Percentiles rank a stretch among this genome's conserved stretches.
These are phyloP conservation scores for Fonsecaea monophora DNA, from an alignment of 2,329 filamentous ascomycete genomes.

Conservation along the genomic window DNA sequence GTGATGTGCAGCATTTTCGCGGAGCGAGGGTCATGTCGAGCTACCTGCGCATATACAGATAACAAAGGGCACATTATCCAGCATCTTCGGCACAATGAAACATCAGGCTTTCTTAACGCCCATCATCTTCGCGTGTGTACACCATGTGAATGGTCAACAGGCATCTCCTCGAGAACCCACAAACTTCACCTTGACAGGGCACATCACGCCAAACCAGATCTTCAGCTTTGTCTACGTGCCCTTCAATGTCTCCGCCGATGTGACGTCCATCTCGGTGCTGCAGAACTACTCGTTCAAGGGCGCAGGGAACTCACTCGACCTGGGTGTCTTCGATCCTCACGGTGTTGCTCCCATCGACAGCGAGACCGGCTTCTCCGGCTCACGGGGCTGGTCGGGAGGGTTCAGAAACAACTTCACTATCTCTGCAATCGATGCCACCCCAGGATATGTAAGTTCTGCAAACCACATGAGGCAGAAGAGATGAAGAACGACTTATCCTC, in stretches of 20 bases:
- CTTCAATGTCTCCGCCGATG: slow-evolving; percentile 35
- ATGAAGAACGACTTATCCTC: neutral
- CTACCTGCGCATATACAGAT: neutral
- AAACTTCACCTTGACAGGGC: slow-evolving; percentile 33
- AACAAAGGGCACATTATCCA: neutral
- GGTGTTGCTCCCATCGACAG: slow-evolving; percentile 45
- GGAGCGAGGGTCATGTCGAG: neutral
- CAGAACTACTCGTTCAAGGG: slow-evolving; percentile 37
- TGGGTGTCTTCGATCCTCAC: slow-evolving; percentile 39
- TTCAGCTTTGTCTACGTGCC: slow-evolving; percentile 39
- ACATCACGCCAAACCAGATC: slow-evolving; percentile 36
- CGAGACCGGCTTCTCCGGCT: slow-evolving; percentile 41
- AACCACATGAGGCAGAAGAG: neutral
- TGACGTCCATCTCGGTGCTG: slow-evolving; percentile 37
- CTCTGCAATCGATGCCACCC: slow-evolving; percentile 36
- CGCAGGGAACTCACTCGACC: slow-evolving; percentile 37
- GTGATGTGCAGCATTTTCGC: neutral
- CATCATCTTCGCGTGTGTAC: neutral
- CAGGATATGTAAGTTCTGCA: slow-evolving; percentile 32
- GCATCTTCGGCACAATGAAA: neutral
- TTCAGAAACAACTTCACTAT: slow-evolving; percentile 40
- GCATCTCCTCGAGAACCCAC: neutral
- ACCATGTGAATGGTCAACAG: neutral
- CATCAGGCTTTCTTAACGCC: neutral
- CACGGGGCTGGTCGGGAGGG: slow-evolving; percentile 37